phyloP scores from a whole-genome alignment of 139 green algal species.

The Dunaliella sp. region DNA sequence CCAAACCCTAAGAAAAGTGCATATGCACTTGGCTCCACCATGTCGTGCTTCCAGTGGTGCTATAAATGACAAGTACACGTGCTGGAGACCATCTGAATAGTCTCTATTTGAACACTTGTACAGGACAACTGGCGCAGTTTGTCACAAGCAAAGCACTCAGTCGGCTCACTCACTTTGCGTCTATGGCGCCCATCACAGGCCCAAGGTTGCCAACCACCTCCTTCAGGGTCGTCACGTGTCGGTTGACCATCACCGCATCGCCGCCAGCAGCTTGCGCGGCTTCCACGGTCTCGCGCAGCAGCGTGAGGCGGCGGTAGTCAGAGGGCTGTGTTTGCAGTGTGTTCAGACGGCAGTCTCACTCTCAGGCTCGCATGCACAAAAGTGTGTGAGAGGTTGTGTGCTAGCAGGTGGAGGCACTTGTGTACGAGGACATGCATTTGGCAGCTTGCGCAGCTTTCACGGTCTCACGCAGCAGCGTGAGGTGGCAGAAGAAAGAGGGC shows the following conservation, averaged over 20 bases:
- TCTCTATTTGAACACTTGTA: no score
- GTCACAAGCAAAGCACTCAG: no score
- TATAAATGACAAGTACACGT: no score
- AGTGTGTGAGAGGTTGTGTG: no score
- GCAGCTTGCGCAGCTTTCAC: slow-evolving; percentile 15
- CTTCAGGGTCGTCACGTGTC: slow-evolving; percentile 13
- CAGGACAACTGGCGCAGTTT: no score
- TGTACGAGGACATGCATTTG: slow-evolving; percentile 34
- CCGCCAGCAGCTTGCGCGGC: not conserved
- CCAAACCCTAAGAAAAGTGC: no score
- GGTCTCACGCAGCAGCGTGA: slow-evolving; percentile 14
- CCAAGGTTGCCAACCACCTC: slow-evolving; percentile 38
- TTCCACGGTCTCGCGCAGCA: slow-evolving; percentile 30
- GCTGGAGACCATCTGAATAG: no score
- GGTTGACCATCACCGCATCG: slow-evolving; percentile 8
- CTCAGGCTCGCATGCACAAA: not conserved
- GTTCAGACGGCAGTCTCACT: not conserved
- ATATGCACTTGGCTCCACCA: no score
- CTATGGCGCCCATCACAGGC: slow-evolving; percentile 28
- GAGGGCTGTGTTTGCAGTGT: not conserved
- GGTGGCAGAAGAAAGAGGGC: not conserved
- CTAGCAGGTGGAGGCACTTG: no score
- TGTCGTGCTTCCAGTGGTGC: no score
- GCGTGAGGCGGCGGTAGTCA: slow-evolving; percentile 6
- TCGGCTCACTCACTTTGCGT: slow-evolving; percentile 13